Percentiles rank a stretch among this genome's conserved stretches.
Evolutionary conservation across 2,329 filamentous ascomycete genomes (phyloP).

Genomic region (Lecanosticta acicola): DNA sequence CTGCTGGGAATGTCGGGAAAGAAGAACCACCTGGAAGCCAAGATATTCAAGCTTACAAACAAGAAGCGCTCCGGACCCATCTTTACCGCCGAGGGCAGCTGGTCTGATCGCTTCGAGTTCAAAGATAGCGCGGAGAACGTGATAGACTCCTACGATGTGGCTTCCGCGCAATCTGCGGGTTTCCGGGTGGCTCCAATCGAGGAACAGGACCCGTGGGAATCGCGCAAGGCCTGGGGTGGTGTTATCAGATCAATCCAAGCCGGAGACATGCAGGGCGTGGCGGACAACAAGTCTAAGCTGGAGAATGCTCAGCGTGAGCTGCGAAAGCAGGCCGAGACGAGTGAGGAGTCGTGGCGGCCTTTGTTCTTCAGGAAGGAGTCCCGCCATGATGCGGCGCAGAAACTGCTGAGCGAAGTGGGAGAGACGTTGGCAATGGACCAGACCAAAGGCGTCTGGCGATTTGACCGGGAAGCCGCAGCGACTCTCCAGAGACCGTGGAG

Average conservation of each 20-base stretch:
- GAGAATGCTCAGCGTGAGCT: constrained; percentile 38
- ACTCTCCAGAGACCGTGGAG: constrained; percentile 28
- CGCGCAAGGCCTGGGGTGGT: constrained; percentile 39
- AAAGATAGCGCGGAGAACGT: constrained; percentile 32
- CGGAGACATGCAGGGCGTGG: constrained; percentile 41
- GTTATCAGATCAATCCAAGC: constrained; percentile 36
- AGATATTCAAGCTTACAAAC: constrained; percentile 31
- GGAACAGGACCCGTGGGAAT: constrained; percentile 44
- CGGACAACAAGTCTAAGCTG: constrained; percentile 27
- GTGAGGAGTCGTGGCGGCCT: constrained; percentile 35
- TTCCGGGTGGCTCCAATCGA: constrained; percentile 29
- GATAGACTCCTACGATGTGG: constrained; percentile 35
- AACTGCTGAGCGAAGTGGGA: constrained; percentile 32
- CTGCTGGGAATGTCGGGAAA: constrained; percentile 35
- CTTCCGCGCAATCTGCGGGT: constrained; percentile 17
- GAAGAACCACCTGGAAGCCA: constrained; percentile 40
- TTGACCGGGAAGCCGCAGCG: constrained; percentile 48
- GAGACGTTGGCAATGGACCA: constrained; percentile 50
- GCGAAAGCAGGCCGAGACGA: constrained; percentile 35
- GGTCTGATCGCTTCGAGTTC: constrained; percentile 38
- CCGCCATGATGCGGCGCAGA: constrained; percentile 26
- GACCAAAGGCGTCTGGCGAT: constrained; percentile 64
- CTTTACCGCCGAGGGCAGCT: constrained; percentile 38
- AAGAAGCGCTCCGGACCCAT: constrained; percentile 27
- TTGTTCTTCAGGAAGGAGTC: constrained; percentile 38